phyloP scores from a whole-genome alignment of 2,329 filamentous ascomycete genomes.

The Achaetomium macrosporum region DNA sequence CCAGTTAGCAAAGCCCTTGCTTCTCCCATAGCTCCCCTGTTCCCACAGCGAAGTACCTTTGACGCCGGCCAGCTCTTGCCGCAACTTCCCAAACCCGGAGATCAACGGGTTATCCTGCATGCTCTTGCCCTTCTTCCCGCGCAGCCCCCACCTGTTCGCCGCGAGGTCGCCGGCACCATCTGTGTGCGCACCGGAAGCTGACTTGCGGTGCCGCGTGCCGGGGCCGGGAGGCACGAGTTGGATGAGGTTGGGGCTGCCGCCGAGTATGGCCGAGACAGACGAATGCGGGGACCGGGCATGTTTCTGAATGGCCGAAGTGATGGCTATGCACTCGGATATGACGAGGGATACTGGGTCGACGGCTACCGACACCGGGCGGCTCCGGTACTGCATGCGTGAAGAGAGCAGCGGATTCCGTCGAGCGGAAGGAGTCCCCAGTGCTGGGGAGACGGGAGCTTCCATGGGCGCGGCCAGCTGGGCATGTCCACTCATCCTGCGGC shows the following conservation, averaged over 20 bases:
- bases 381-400: constrained; percentile 53
- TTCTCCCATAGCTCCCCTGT: neutral
- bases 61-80: constrained; percentile 79
- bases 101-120: constrained; percentile 97
- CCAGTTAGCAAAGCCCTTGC: constrained; percentile 23
- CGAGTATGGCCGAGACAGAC: constrained; percentile 90
- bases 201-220: constrained; percentile 38
- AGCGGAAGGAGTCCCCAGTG: constrained; percentile 25
- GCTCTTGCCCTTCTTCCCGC: constrained; percentile 93
- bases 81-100: constrained; percentile 83
- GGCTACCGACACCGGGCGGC: constrained; percentile 66
- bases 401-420: constrained; percentile 25
- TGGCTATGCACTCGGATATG: constrained; percentile 97
- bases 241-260: constrained; percentile 60
- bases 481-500: constrained; percentile 15
- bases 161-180: constrained; percentile 48
- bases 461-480: constrained; percentile 21
- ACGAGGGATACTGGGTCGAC: constrained; percentile 89
- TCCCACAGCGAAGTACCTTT: constrained; percentile 50
- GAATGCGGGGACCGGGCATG: constrained; percentile 94
- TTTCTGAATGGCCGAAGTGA: constrained; percentile 97
- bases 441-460: constrained; percentile 25
- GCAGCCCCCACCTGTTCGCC: constrained; percentile 82
- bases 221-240: constrained; percentile 46
- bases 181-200: constrained; percentile 29